Conservation (phyloP, 2,329 filamentous ascomycete species). For the Fusarium sp. region DNA sequence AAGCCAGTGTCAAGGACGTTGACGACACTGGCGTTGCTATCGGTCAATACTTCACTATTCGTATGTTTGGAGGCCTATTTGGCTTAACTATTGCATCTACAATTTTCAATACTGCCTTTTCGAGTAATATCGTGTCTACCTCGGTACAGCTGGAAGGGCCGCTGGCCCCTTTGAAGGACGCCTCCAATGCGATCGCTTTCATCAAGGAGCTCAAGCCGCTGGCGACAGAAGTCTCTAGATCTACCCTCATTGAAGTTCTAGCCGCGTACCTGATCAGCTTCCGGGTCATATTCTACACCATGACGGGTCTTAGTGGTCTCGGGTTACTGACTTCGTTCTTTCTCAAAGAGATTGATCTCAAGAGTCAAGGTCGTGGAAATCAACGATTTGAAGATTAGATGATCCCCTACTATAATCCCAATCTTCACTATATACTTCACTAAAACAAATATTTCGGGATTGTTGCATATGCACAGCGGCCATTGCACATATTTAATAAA, state of each 20-base stretch:
- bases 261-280: constrained; percentile 6
- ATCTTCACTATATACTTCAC: too few species aligned
- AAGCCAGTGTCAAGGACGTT: constrained; percentile 15
- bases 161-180: not conserved
- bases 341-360: constrained; percentile 16
- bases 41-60: constrained; percentile 15
- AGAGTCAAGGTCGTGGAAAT: constrained; percentile 9
- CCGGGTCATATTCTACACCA: constrained; percentile 13
- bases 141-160: not conserved
- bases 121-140: not conserved
- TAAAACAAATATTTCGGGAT: too few species aligned
- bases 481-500: not conserved
- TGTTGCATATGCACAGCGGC: too few species aligned
- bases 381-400: constrained; percentile 12
- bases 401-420: not conserved
- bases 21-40: constrained; percentile 20
- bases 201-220: constrained; percentile 15
- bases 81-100: constrained; percentile 8
- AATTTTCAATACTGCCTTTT: constrained; percentile 21
- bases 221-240: not conserved
- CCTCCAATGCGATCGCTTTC: constrained; percentile 13
- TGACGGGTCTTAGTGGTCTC: constrained; percentile 7
- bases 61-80: constrained; percentile 18
- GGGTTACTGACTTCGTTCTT: constrained; percentile 14
- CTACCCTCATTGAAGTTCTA: not conserved